phyloP scores from a whole-genome alignment of 73 alveolate genomes.

The Paraurostyla sp. region DNA sequence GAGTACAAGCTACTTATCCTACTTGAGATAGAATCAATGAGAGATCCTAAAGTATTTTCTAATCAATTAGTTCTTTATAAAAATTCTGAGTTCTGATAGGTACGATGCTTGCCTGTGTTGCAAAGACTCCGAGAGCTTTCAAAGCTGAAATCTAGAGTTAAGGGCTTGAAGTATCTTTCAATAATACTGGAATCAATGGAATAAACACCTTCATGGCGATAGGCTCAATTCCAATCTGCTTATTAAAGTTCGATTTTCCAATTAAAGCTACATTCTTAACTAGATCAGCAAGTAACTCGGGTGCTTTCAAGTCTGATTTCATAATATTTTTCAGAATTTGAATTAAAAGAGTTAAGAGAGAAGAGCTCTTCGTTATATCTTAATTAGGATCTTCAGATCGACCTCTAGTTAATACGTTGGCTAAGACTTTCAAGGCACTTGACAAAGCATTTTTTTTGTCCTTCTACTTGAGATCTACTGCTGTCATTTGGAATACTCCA shows the following conservation, averaged over 20 bases:
- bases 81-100: constrained; percentile 91
- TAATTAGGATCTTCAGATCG: constrained; percentile 89
- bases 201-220: constrained; percentile 76
- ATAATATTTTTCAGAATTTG: constrained; percentile 65
- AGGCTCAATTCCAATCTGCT: constrained; percentile 85
- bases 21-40: constrained; percentile 56
- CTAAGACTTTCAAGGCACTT: constrained; percentile 85
- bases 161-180: constrained; percentile 44
- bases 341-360: constrained; percentile 78
- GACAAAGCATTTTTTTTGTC: constrained; percentile 83
- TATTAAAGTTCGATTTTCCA: constrained; percentile 88
- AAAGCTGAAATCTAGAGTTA: constrained; percentile 45
- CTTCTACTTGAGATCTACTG: constrained; percentile 82
- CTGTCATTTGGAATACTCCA: constrained; percentile 78
- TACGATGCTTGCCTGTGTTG: constrained; percentile 89
- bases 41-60: constrained; percentile 84
- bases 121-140: constrained; percentile 94
- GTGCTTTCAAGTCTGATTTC: constrained; percentile 68
- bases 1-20: constrained; percentile 73
- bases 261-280: constrained; percentile 92
- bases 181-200: constrained; percentile 72
- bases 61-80: constrained; percentile 92
- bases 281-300: constrained; percentile 89
- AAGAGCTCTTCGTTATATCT: constrained; percentile 93
- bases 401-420: constrained; percentile 89